phyloP scores from a whole-genome alignment of 768 basidiomycete genomes.

The Dendrothele bispora region DNA sequence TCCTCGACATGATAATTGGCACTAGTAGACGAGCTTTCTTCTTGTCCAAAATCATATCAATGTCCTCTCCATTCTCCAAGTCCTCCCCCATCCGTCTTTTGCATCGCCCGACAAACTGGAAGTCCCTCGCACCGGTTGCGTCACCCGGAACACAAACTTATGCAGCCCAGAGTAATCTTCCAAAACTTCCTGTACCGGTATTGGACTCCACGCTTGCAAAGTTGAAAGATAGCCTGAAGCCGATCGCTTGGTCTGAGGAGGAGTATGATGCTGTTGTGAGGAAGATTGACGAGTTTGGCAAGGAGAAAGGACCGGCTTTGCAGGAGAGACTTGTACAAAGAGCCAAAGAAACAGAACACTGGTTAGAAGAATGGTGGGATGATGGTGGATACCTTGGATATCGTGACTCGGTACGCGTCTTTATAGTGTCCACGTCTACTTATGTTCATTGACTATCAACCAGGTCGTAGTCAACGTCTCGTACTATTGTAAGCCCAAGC shows the following conservation, averaged over 20 bases:
- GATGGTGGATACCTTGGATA: conserved; percentile 80
- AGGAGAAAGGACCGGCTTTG: conserved; percentile 48
- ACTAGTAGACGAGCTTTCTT: too few relatives aligned
- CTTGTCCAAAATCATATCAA: too few relatives aligned
- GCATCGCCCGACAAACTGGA: conserved; percentile 63
- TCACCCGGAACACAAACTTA: conserved; percentile 59
- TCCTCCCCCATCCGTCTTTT: conserved; percentile 6
- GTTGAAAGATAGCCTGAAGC: conserved; percentile 69
- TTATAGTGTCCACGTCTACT: neutral
- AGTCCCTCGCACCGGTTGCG: conserved; percentile 62
- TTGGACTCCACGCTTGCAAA: conserved; percentile 64
- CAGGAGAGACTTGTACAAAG: conserved; percentile 64
- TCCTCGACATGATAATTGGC: too few relatives aligned
- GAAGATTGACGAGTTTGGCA: conserved; percentile 70
- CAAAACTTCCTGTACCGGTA: conserved; percentile 73
- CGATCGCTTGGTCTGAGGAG: conserved; percentile 64
- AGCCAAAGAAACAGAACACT: conserved; percentile 60
- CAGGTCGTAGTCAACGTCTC: conserved; percentile 87
- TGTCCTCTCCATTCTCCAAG: conserved; percentile 2
- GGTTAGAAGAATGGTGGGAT: conserved; percentile 97
- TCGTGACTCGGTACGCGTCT: conserved; percentile 68
- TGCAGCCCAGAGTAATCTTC: conserved; percentile 60
- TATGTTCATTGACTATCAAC: conserved; percentile 1
- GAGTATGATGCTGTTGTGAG: conserved; percentile 55
- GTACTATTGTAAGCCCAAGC: conserved; percentile 73